Evolutionary conservation across 2,329 filamentous ascomycete genomes (phyloP).

Genomic region (Emericellopsis cladophorae): DNA sequence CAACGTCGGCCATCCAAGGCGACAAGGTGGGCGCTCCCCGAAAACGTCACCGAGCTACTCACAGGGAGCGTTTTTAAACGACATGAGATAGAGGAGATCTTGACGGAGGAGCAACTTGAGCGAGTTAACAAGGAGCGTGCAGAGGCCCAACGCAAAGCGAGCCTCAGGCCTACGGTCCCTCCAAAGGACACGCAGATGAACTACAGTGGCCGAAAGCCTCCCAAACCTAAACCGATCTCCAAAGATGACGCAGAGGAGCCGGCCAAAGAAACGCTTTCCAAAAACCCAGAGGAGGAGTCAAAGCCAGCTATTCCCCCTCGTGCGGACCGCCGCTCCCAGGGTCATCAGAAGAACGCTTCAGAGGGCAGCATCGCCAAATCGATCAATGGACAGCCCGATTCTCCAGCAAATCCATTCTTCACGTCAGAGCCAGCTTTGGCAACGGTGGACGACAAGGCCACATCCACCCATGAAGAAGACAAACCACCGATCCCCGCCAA

Average conservation of each 20-base stretch:
- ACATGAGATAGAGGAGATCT: conserved; percentile 46
- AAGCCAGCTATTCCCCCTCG: too few relatives aligned
- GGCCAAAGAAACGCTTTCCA: too few relatives aligned
- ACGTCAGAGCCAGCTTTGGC: too few relatives aligned
- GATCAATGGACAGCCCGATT: too few relatives aligned
- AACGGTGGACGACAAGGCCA: background rate
- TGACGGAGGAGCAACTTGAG: conserved; percentile 38
- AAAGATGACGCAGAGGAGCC: too few relatives aligned
- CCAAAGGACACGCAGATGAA: background rate
- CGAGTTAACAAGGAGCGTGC: conserved; percentile 25
- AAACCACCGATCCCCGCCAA: background rate
- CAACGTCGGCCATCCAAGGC: conserved; percentile 4
- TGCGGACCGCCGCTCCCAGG: too few relatives aligned
- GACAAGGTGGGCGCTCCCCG: conserved; percentile 38
- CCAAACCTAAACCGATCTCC: too few relatives aligned
- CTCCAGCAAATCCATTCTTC: too few relatives aligned
- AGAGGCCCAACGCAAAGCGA: conserved; percentile 5
- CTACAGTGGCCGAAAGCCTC: too few relatives aligned
- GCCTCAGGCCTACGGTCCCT: background rate
- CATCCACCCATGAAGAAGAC: background rate
- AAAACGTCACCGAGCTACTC: conserved; percentile 45
- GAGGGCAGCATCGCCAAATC: background rate
- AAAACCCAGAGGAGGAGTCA: too few relatives aligned
- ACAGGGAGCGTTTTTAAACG: conserved; percentile 39
- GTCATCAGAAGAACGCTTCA: background rate